Conservation (phyloP, 148 eudicot genomes). For the Rhododendron molle region DNA sequence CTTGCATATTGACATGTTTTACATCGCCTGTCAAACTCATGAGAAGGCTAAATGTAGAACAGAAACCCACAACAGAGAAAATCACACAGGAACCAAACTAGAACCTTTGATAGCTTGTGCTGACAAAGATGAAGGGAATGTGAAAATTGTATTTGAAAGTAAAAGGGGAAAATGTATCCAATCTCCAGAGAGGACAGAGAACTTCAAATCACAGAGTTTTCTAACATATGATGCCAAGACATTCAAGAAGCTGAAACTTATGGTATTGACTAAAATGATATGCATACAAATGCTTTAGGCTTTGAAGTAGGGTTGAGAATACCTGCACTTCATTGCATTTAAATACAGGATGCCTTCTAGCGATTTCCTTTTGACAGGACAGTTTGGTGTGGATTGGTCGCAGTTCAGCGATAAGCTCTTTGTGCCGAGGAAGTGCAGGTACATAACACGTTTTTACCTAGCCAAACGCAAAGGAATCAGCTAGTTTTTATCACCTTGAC, state of each 20-base stretch:
- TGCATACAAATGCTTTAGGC: not conserved
- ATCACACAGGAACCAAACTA: not conserved
- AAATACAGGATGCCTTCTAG: constrained; percentile 71
- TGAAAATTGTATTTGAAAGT: not conserved
- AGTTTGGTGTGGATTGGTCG: constrained; percentile 61
- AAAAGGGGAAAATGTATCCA: not conserved
- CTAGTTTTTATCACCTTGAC: not conserved
- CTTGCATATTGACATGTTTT: constrained; percentile 1
- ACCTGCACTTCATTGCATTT: constrained; percentile 81
- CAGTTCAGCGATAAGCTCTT: constrained; percentile 63
- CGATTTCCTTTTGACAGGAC: constrained; percentile 40
- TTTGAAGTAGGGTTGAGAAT: constrained; percentile 4
- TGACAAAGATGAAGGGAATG: not conserved
- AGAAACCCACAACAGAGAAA: not conserved
- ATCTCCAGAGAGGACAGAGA: not conserved
- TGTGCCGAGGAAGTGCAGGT: constrained; percentile 70
- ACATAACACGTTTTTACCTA: constrained; percentile 64
- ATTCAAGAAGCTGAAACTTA: not conserved
- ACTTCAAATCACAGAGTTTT: not conserved
- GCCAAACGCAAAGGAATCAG: constrained; percentile 8
- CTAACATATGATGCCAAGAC: not conserved
- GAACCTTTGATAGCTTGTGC: not conserved
- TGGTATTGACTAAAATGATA: not conserved
- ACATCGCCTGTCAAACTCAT: not conserved
- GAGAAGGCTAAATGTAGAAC: not conserved